Percentiles rank a stretch among this genome's conserved stretches.
Conservation (phyloP, 805 yeast species). For the Candida methanosorbosa region DNA sequence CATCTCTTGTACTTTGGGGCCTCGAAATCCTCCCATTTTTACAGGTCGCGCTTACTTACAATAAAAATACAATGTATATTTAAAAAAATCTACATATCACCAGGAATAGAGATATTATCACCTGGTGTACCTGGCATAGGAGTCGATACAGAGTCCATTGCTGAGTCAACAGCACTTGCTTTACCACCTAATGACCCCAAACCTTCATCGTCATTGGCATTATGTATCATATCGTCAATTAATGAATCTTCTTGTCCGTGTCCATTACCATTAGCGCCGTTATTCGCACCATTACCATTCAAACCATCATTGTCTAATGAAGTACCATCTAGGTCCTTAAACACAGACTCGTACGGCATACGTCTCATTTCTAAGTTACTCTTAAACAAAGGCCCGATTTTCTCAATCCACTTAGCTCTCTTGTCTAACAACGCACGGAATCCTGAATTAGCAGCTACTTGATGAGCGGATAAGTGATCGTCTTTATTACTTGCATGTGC, state of each 20-base stretch:
- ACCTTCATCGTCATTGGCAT: constrained; percentile 16
- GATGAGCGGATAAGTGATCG: constrained; percentile 34
- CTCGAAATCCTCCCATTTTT: too few relatives aligned
- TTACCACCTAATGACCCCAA: too few relatives aligned
- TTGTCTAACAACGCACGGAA: constrained; percentile 76
- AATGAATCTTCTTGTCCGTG: constrained; percentile 7
- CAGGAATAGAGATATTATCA: too few relatives aligned
- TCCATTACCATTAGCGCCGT: constrained; percentile 16
- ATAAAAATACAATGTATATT: too few relatives aligned
- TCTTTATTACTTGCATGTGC: constrained; percentile 15
- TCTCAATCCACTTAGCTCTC: constrained; percentile 78
- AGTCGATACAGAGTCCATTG: not conserved
- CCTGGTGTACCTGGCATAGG: too few relatives aligned
- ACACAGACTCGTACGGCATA: constrained; percentile 57
- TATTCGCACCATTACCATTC: constrained; percentile 11
- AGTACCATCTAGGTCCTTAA: constrained; percentile 24
- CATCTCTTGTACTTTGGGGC: too few relatives aligned
- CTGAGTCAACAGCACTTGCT: not conserved
- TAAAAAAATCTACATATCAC: too few relatives aligned
- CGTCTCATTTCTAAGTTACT: constrained; percentile 64
- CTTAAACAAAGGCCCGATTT: constrained; percentile 79
- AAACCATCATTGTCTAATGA: constrained; percentile 1
- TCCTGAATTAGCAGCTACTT: constrained; percentile 70
- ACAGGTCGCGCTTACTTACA: too few relatives aligned
- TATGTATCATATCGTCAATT: constrained; percentile 10